Evolutionary conservation across 192 early-diverging fungal genomes (phyloP).

Genomic region (Cladochytrium replicatum): DNA sequence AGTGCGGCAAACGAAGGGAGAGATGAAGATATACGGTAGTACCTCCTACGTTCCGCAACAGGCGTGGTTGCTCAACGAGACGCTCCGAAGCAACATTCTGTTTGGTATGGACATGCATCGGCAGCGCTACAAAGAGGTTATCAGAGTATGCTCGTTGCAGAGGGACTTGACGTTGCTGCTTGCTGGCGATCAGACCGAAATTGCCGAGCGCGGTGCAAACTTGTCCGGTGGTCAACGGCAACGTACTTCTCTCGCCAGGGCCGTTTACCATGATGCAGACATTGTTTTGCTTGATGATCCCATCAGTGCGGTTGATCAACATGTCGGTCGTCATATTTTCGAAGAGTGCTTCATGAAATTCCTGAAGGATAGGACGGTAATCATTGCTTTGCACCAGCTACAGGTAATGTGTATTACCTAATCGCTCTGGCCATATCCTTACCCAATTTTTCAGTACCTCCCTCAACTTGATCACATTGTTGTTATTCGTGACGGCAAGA

Average conservation of each 20-base stretch:
- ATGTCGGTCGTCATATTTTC: constrained; percentile 53
- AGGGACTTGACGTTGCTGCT: constrained; percentile 54
- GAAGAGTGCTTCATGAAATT: constrained; percentile 43
- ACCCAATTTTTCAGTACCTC: constrained; percentile 37
- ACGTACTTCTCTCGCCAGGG: constrained; percentile 40
- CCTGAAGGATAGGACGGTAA: constrained; percentile 41
- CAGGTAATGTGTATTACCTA: constrained; percentile 13
- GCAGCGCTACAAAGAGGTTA: constrained; percentile 43
- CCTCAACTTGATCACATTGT: constrained; percentile 47
- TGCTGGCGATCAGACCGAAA: constrained; percentile 57
- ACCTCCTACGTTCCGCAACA: constrained; percentile 56
- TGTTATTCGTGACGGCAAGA: constrained; percentile 44
- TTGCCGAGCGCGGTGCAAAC: constrained; percentile 59
- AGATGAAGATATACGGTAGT: constrained; percentile 39
- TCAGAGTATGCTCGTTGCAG: constrained; percentile 50
- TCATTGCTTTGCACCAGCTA: constrained; percentile 61
- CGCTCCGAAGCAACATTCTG: constrained; percentile 69
- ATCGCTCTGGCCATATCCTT: too few relatives aligned
- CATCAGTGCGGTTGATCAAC: constrained; percentile 55
- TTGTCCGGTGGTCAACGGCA: constrained; percentile 64
- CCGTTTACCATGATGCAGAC: constrained; percentile 54
- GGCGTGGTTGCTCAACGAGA: constrained; percentile 60
- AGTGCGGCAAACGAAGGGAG: constrained; percentile 37
- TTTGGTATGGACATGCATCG: constrained; percentile 59
- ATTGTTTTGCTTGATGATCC: constrained; percentile 69